phyloP scores from a whole-genome alignment of 768 basidiomycete genomes.

The Candolleomyces aberdarensis region DNA sequence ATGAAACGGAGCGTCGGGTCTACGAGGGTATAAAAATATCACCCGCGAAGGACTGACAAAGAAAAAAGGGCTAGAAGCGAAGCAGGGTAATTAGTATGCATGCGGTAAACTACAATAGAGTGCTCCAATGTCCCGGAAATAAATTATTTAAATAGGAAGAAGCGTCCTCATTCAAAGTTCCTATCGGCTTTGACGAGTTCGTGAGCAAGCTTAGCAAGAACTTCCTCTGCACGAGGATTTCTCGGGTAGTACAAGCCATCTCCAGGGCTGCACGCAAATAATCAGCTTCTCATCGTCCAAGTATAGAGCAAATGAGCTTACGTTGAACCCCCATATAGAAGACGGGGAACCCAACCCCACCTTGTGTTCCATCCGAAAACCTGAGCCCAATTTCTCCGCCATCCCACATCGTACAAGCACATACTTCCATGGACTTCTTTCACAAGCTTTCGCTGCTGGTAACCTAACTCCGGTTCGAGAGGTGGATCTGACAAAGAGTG shows the following conservation, averaged over 20 bases:
- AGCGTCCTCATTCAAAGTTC: constrained; percentile 27
- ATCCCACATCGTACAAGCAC: constrained; percentile 71
- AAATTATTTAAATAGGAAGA: neutral
- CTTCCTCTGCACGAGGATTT: constrained; percentile 63
- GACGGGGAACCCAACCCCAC: constrained; percentile 49
- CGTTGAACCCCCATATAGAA: constrained; percentile 65
- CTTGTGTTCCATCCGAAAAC: constrained; percentile 58
- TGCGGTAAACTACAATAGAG: no score
- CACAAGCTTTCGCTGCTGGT: constrained; percentile 59
- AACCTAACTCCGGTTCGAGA: constrained; percentile 67
- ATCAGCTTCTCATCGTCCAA: neutral
- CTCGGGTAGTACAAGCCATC: constrained; percentile 68
- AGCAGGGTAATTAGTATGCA: neutral
- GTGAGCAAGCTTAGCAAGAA: constrained; percentile 61
- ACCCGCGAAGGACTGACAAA: neutral
- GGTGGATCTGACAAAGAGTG: constrained; percentile 65
- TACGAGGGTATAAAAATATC: no score
- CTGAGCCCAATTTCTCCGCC: constrained; percentile 66
- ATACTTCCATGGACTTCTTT: constrained; percentile 59
- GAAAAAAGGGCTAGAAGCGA: neutral
- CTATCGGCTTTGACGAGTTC: constrained; percentile 59
- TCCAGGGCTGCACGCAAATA: constrained; percentile 41
- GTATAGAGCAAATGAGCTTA: constrained; percentile 31
- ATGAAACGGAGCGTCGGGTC: no score
- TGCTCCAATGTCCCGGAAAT: neutral